Evolutionary conservation across 805 yeast genomes (phyloP).

Genomic region (Debaryomyces maramus): DNA sequence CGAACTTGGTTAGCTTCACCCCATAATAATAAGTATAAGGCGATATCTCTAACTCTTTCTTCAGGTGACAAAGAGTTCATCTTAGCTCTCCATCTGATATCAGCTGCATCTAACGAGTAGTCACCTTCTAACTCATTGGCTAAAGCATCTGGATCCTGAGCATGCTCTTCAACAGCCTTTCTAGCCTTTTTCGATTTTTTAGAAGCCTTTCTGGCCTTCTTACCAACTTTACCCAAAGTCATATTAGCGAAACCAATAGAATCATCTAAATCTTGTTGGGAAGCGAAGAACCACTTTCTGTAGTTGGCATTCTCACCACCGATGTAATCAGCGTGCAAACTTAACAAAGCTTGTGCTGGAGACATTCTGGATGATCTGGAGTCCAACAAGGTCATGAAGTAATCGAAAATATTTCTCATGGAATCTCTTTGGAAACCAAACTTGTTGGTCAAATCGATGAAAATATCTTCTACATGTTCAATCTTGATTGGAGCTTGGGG

Average conservation of each 20-base stretch:
- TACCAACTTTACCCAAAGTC: constrained; percentile 71
- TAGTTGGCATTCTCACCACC: constrained; percentile 87
- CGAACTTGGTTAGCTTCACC: constrained; percentile 95
- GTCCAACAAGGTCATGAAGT: constrained; percentile 80
- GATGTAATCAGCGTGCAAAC: constrained; percentile 82
- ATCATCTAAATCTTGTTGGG: constrained; percentile 84
- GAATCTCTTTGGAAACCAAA: constrained; percentile 92
- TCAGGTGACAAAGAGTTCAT: constrained; percentile 73
- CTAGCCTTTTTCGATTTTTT: constrained; percentile 78
- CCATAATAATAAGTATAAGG: constrained; percentile 76
- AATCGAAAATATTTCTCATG: constrained; percentile 88
- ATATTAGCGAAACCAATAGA: constrained; percentile 81
- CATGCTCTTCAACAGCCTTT: constrained; percentile 65
- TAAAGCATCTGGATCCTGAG: constrained; percentile 58
- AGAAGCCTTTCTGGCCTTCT: constrained; percentile 78
- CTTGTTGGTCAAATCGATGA: constrained; percentile 77
- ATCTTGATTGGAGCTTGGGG: constrained; percentile 80
- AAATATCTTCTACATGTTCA: constrained; percentile 84
- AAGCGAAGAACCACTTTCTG: constrained; percentile 87
- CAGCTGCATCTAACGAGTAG: constrained; percentile 78
- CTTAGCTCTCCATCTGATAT: constrained; percentile 82
- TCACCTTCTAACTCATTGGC: constrained; percentile 79
- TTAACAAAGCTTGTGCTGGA: constrained; percentile 80
- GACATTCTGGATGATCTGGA: constrained; percentile 87
- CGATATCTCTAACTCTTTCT: constrained; percentile 77